Percentiles rank a stretch among this genome's conserved stretches.
Evolutionary conservation across 2,329 filamentous ascomycete genomes (phyloP).

Genomic region (Epichloe aotearoae): DNA sequence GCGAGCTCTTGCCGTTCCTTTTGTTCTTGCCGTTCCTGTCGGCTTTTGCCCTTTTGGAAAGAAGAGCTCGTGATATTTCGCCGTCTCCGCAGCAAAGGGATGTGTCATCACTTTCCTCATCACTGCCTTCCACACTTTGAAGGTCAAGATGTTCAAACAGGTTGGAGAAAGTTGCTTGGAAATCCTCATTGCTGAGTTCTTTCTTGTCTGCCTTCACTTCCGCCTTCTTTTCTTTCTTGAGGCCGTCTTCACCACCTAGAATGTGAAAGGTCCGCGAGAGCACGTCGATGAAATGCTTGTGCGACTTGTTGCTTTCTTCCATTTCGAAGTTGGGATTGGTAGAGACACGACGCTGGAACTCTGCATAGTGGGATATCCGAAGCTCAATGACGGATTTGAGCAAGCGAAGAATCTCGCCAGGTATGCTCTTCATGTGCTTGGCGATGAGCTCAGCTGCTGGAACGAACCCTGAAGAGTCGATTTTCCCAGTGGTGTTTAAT

Average conservation of each 20-base stretch:
- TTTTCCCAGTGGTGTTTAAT: constrained; percentile 25
- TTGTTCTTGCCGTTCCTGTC: not conserved
- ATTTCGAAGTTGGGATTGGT: constrained; percentile 21
- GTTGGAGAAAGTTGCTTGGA: not conserved
- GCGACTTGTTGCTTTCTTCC: constrained; percentile 23
- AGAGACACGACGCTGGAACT: constrained; percentile 20
- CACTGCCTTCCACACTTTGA: not conserved
- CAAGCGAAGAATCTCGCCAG: constrained; percentile 20
- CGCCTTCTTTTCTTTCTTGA: constrained; percentile 1
- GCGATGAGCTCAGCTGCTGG: constrained; percentile 27
- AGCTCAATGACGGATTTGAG: constrained; percentile 27
- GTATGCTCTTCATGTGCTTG: constrained; percentile 19
- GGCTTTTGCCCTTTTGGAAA: not conserved
- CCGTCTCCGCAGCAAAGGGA: not conserved
- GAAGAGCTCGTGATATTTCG: not conserved
- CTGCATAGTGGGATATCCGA: constrained; percentile 13
- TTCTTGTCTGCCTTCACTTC: not conserved
- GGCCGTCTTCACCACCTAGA: constrained; percentile 20
- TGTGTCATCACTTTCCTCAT: not conserved
- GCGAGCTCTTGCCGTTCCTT: not conserved
- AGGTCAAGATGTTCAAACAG: not conserved
- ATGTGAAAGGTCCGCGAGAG: constrained; percentile 22
- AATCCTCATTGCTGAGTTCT: not conserved
- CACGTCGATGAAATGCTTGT: constrained; percentile 30
- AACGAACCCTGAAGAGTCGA: constrained; percentile 23